Conservation (phyloP, 2,329 filamentous ascomycete genomes). For the Neofusicoccum cordaticola region DNA sequence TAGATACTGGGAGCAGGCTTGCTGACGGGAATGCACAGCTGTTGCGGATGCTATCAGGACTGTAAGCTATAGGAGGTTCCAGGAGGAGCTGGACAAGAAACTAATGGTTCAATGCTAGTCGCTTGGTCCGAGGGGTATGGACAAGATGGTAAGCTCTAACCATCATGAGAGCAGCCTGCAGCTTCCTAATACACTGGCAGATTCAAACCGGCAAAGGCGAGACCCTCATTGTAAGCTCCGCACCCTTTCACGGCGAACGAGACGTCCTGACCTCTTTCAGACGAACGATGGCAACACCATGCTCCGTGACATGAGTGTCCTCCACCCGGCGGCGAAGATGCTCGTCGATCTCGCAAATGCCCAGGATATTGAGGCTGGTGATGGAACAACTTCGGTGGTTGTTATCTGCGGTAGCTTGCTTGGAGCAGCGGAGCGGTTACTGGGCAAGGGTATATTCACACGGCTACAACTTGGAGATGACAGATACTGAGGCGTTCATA, state of each 20-base stretch:
- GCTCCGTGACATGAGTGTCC: slow-evolving; percentile 97
- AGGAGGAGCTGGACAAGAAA: background rate
- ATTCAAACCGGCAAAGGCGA: slow-evolving; percentile 95
- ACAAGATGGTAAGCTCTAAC: slow-evolving; percentile 73
- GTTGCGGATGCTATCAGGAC: slow-evolving; percentile 97
- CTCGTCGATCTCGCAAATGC: slow-evolving; percentile 94
- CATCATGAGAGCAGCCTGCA: background rate
- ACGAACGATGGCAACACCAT: slow-evolving; percentile 99
- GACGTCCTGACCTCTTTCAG: slow-evolving; percentile 33
- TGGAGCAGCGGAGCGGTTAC: slow-evolving; percentile 85
- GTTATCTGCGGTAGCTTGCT: slow-evolving; percentile 95
- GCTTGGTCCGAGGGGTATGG: slow-evolving; percentile 93
- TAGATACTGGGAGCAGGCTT: slow-evolving; percentile 14
- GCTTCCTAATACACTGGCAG: slow-evolving; percentile 37
- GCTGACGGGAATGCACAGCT: slow-evolving; percentile 53
- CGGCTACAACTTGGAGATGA: background rate
- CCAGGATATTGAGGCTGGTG: slow-evolving; percentile 96
- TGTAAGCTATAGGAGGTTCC: slow-evolving; percentile 39
- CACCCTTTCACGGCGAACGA: slow-evolving; percentile 15
- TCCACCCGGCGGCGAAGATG: slow-evolving; percentile 99
- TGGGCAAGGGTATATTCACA: slow-evolving; percentile 66
- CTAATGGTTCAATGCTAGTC: slow-evolving; percentile 51
- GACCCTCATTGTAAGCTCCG: slow-evolving; percentile 72
- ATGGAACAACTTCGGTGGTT: slow-evolving; percentile 96
- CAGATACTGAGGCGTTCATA: slow-evolving; percentile 18